A percentile compares a stretch with the other conserved stretches of the same genome.
These are phyloP conservation scores for Linnemannia schmuckeri DNA, from an alignment of 192 early-diverging fungal genomes.

Conservation along the genomic window DNA sequence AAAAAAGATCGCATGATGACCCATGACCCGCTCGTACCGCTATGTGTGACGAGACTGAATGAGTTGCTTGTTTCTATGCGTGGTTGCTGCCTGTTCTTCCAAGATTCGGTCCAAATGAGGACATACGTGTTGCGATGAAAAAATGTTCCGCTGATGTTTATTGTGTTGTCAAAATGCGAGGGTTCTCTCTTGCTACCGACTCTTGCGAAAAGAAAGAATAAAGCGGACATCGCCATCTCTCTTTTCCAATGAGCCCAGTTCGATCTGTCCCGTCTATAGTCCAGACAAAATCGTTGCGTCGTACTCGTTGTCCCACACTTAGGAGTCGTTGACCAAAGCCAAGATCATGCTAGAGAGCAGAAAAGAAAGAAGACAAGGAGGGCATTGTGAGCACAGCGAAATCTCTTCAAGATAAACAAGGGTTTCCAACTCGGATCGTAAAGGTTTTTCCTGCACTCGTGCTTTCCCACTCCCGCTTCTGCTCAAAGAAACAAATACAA, in stretches of 20 bases:
- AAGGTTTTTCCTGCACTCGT: background rate
- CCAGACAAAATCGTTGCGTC: background rate
- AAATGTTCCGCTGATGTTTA: background rate
- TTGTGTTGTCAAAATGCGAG: background rate
- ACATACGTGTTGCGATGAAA: background rate
- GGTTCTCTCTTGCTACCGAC: background rate
- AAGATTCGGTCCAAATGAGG: too few relatives aligned
- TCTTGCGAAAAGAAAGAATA: background rate
- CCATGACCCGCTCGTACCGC: too few relatives aligned
- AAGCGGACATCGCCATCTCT: background rate
- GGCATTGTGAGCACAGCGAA: background rate
- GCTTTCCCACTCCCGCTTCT: background rate
- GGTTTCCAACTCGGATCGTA: background rate
- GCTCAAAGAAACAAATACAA: too few relatives aligned
- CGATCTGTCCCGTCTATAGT: background rate
- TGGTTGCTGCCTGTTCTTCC: too few relatives aligned
- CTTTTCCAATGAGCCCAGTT: background rate
- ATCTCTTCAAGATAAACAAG: background rate
- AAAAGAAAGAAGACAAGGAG: conserved; percentile 1
- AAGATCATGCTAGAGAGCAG: conserved; percentile 42
- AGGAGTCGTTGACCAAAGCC: conserved; percentile 50
- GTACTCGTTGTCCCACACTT: background rate
- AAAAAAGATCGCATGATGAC: too few relatives aligned
- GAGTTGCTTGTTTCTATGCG: too few relatives aligned
- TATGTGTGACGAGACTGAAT: too few relatives aligned